Evolutionary conservation across 805 yeast genomes (phyloP), one percentile per base, ranked within the genome.

Genomic region (Candida adriatica): DNA sequence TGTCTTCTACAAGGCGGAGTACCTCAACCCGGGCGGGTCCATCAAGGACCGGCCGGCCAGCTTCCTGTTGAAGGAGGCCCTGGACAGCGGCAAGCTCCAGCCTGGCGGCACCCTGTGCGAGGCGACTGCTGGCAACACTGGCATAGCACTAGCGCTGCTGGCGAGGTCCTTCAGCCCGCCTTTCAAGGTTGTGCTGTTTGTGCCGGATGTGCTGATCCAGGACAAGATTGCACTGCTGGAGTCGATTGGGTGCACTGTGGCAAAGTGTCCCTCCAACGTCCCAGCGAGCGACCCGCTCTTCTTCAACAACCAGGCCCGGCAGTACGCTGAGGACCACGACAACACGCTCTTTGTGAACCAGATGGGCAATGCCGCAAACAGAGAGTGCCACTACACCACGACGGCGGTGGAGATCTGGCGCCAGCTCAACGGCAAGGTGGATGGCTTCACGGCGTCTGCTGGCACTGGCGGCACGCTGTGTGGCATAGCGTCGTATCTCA

Each of bases 391-490:
- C 51, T 80, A 72, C 54, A 46, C 50, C 5, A 62, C 79, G 3
- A 84, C 94, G 0, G 94, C 86, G 0, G 92, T 92, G 3, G 94
- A 84, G 48, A 79, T 84, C 10, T 77, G 70, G 68, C 36, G 55
- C 8, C 90, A 81, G 49, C 65, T 73, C 55, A 34, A 41, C 3
- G 69, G 70, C 8, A 41, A 56, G 4, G 41, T 83, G 5, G 83
- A 79, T 51, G 75, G 65, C 26, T 82, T 83, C 49, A 70, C 83
- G 14, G 67, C 78, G 5, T 88, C 90, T 1, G 77, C 86, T 5
- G 94, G 94, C 4, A 84, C 94, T 0, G 94, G 82, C 29, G 94
- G 94, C 39, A 83, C 94, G 5, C 79, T 84, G 29, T 61, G 83
- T 22, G 94, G 94, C 26, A 79, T 79, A 27, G 68, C 87, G 4